Conservation (phyloP, 306 rosid genomes). For the Hippophae tibetana region DNA sequence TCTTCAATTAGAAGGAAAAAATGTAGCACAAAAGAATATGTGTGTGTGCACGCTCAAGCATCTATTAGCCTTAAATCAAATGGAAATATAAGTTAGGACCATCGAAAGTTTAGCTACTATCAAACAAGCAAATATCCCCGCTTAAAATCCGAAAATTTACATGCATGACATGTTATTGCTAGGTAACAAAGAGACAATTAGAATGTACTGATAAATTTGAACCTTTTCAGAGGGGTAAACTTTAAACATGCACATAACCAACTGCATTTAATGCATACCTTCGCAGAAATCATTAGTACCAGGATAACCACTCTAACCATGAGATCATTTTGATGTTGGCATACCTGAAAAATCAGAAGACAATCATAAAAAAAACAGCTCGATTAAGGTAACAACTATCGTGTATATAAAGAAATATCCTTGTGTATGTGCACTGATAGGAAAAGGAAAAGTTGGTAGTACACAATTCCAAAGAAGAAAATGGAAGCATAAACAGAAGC, state of each 20-base stretch:
- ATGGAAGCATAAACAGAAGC: too few relatives aligned
- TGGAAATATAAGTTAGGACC: too few relatives aligned
- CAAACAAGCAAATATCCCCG: not conserved
- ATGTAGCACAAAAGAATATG: not conserved
- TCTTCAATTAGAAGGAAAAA: not conserved
- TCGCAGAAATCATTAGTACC: constrained; percentile 71
- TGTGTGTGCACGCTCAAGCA: not conserved
- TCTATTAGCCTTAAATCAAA: too few relatives aligned
- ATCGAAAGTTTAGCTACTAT: too few relatives aligned
- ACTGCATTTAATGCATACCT: constrained; percentile 32
- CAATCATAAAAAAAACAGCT: not conserved
- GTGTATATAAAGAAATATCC: too few relatives aligned
- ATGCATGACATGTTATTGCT: not conserved
- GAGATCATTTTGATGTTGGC: constrained; percentile 27
- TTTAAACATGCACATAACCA: not conserved
- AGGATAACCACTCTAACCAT: constrained; percentile 37
- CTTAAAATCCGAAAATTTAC: not conserved
- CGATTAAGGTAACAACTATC: too few relatives aligned
- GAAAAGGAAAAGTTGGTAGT: too few relatives aligned
- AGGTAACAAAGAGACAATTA: not conserved
- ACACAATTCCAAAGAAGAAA: too few relatives aligned
- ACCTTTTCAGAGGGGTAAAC: not conserved
- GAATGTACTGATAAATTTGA: not conserved
- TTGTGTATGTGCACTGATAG: too few relatives aligned
- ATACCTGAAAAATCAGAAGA: constrained; percentile 30